Evolutionary conservation across 331 rosid species (phyloP).

Genomic region (Acacia concinna): DNA sequence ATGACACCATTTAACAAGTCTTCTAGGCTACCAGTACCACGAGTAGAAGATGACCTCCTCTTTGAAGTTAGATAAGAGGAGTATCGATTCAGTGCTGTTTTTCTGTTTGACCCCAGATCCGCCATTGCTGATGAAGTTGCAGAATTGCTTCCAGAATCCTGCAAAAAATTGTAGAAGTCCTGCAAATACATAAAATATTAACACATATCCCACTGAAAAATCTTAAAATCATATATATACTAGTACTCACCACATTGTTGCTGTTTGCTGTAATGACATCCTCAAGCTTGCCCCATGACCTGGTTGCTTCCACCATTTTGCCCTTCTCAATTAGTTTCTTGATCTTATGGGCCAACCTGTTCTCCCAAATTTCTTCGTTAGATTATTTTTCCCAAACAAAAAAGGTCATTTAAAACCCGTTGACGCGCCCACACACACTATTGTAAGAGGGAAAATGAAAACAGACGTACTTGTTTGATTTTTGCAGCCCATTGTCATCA

Average conservation of each 20-base stretch:
- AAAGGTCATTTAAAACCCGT: not conserved
- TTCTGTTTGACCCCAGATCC: conserved; percentile 22
- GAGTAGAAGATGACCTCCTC: conserved; percentile 39
- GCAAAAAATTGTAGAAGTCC: conserved; percentile 77
- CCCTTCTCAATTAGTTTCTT: conserved; percentile 59
- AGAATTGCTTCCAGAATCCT: conserved; percentile 48
- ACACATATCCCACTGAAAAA: conserved; percentile 1
- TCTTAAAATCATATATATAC: conserved; percentile 4
- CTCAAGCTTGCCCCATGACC: conserved; percentile 75
- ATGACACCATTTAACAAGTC: conserved; percentile 67
- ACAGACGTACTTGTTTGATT: conserved; percentile 58
- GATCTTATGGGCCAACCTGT: conserved; percentile 69
- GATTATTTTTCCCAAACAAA: not conserved
- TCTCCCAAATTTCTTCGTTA: conserved; percentile 32
- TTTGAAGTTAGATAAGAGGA: conserved; percentile 61
- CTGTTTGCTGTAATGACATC: conserved; percentile 36
- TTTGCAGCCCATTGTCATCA: conserved; percentile 61
- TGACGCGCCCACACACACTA: not conserved
- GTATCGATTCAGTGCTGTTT: conserved; percentile 44
- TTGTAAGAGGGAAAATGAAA: not conserved
- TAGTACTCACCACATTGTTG: conserved; percentile 75
- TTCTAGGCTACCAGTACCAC: conserved; percentile 42
- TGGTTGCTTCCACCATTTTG: conserved; percentile 56
- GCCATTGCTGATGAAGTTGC: conserved; percentile 33
- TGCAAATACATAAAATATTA: conserved; percentile 30